A percentile compares a stretch with the other conserved stretches of the same genome.
These are phyloP conservation scores for Alopecurus myosuroides DNA, from an alignment of 176 grass and related monocot genomes.

Conservation along the genomic window DNA sequence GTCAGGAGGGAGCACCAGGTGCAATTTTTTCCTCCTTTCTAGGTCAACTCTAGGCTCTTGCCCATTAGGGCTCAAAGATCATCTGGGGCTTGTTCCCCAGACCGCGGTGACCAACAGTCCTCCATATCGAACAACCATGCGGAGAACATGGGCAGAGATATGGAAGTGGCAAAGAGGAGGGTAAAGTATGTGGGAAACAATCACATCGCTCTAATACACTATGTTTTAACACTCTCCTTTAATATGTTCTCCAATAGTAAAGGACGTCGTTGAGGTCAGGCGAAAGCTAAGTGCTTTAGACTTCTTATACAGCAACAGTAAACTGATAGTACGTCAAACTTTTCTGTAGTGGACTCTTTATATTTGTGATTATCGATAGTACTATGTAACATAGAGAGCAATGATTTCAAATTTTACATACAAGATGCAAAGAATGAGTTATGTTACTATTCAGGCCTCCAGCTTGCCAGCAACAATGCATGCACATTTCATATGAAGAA, in stretches of 20 bases:
- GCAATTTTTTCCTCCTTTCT: neutral
- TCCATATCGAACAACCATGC: neutral
- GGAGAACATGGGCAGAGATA: neutral
- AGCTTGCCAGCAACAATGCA: neutral
- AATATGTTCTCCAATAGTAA: neutral
- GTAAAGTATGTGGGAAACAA: neutral
- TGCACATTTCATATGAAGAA: constrained; percentile 10
- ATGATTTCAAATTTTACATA: neutral
- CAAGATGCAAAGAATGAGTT: neutral
- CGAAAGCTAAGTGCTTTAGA: neutral
- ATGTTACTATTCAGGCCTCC: neutral
- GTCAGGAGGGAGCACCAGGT: neutral
- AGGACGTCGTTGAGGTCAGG: neutral
- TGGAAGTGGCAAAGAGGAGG: neutral
- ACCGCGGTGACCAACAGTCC: neutral
- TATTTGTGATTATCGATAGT: neutral
- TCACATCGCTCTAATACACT: neutral
- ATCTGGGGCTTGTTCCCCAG: neutral
- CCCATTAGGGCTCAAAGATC: neutral
- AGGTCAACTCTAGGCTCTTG: neutral
- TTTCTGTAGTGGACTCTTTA: neutral
- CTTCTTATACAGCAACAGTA: neutral
- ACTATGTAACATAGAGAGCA: neutral
- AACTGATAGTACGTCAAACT: neutral
- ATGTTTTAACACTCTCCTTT: neutral